These are phyloP conservation scores for Fusarium guadeloupense DNA, from an alignment of 2,329 filamentous ascomycete species.

Conservation along the genomic window DNA sequence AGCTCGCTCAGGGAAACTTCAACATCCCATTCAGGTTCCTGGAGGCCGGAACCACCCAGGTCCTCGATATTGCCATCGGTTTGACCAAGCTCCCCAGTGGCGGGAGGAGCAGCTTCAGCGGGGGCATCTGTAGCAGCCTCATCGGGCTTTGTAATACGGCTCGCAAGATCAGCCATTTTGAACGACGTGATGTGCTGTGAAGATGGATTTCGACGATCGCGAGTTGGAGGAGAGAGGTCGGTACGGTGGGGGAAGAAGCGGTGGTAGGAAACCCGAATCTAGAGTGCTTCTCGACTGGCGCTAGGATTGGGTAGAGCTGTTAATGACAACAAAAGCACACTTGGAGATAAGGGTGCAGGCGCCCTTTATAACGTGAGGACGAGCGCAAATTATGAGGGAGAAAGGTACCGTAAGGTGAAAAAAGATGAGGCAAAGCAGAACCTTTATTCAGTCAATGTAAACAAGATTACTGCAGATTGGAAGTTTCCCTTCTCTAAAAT, in stretches of 20 bases:
- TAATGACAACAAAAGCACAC: background rate
- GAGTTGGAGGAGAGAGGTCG: slow-evolving; percentile 21
- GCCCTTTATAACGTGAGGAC: background rate
- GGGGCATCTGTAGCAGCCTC: slow-evolving; percentile 39
- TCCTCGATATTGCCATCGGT: slow-evolving; percentile 50
- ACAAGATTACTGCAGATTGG: slow-evolving; percentile 19
- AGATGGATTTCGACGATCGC: slow-evolving; percentile 5
- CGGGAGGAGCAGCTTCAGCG: slow-evolving; percentile 26
- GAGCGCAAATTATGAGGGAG: background rate
- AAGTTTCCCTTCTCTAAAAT: slow-evolving; percentile 27
- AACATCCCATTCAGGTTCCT: slow-evolving; percentile 85
- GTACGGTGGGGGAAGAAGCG: slow-evolving; percentile 20
- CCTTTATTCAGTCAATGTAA: slow-evolving; percentile 20
- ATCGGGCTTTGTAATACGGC: slow-evolving; percentile 59
- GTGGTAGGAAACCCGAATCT: slow-evolving; percentile 27
- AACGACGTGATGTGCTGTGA: background rate
- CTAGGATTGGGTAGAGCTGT: background rate
- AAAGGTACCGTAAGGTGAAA: background rate
- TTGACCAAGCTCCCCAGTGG: slow-evolving; percentile 47
- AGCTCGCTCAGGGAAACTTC: slow-evolving; percentile 92
- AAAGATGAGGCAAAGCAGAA: slow-evolving; percentile 9
- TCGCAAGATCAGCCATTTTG: slow-evolving; percentile 61
- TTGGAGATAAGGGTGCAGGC: background rate
- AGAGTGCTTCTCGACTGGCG: slow-evolving; percentile 13
- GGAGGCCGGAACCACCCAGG: slow-evolving; percentile 61